These are phyloP conservation scores for Termitomyces sp. DNA, from an alignment of 768 basidiomycete species.

Conservation along the genomic window DNA sequence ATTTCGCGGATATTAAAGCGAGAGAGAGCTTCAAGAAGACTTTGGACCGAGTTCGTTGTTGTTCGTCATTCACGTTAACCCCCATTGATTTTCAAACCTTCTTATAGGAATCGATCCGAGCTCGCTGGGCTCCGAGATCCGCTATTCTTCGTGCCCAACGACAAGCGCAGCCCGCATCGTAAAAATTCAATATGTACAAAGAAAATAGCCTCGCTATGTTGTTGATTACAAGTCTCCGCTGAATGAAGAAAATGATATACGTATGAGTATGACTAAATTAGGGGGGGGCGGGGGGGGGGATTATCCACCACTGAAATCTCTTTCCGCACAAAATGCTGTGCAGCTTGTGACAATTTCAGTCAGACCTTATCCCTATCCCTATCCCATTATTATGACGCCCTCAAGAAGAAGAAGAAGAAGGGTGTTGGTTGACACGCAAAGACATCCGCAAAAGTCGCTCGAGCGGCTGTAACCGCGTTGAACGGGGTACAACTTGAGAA, in stretches of 20 bases:
- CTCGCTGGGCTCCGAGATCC: not conserved
- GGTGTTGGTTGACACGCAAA: slow-evolving; percentile 8
- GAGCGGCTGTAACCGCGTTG: slow-evolving; percentile 21
- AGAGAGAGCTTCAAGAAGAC: slow-evolving; percentile 53
- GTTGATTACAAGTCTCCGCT: not conserved
- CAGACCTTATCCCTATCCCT: too few species aligned
- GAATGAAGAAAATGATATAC: not conserved
- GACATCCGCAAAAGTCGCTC: slow-evolving; percentile 23
- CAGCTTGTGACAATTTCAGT: too few species aligned
- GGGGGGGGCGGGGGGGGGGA: too few species aligned
- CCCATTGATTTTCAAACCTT: too few species aligned
- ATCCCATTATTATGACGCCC: not conserved
- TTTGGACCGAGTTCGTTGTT: slow-evolving; percentile 51
- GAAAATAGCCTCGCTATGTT: not conserved
- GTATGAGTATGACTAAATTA: not conserved
- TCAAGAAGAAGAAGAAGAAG: too few species aligned
- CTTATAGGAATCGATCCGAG: not conserved
- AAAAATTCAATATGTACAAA: not conserved
- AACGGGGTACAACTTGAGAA: slow-evolving; percentile 18
- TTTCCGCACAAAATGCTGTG: too few species aligned
- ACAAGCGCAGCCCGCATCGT: slow-evolving; percentile 1
- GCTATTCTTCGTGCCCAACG: slow-evolving; percentile 3
- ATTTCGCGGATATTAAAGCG: slow-evolving; percentile 39
- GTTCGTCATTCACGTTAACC: too few species aligned
- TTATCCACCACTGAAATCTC: too few species aligned